Evolutionary conservation across 108 stramenopile species (phyloP).

Genomic region (Conticribra weissflogii): DNA sequence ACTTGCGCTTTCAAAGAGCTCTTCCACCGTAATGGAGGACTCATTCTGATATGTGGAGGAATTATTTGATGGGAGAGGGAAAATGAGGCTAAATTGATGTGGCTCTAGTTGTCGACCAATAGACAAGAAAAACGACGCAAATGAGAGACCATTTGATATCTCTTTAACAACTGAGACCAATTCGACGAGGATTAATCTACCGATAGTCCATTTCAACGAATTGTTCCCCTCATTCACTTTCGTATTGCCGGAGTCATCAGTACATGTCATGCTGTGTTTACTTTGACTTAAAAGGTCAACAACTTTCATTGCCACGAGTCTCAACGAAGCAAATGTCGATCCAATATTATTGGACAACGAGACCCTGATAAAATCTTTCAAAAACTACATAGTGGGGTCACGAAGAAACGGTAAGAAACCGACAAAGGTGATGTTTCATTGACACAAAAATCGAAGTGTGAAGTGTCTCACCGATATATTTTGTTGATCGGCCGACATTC

Average conservation of each 20-base stretch:
- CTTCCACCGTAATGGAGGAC: slow-evolving; percentile 25
- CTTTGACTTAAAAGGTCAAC: slow-evolving; percentile 35
- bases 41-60: not conserved
- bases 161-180: slow-evolving; percentile 22
- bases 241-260: too few relatives aligned
- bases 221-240: not conserved
- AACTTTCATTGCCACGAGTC: slow-evolving; percentile 41
- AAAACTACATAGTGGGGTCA: too few relatives aligned
- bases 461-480: too few relatives aligned
- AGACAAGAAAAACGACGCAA: slow-evolving; percentile 48
- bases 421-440: too few relatives aligned
- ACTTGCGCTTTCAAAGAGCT: slow-evolving; percentile 35
- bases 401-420: too few relatives aligned
- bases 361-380: slow-evolving; percentile 9
- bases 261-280: too few relatives aligned
- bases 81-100: slow-evolving; percentile 48
- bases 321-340: slow-evolving; percentile 31
- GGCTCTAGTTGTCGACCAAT: slow-evolving; percentile 58
- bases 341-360: slow-evolving; percentile 21
- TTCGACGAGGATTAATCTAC: slow-evolving; percentile 31
- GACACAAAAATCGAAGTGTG: too few relatives aligned
- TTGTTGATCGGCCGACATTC: too few relatives aligned
- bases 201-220: slow-evolving; percentile 20
- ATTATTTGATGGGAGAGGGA: slow-evolving; percentile 42
- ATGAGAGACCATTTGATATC: slow-evolving; percentile 27